Conservation (phyloP, 768 basidiomycete genomes). For the Panaeolus cyanescens region DNA sequence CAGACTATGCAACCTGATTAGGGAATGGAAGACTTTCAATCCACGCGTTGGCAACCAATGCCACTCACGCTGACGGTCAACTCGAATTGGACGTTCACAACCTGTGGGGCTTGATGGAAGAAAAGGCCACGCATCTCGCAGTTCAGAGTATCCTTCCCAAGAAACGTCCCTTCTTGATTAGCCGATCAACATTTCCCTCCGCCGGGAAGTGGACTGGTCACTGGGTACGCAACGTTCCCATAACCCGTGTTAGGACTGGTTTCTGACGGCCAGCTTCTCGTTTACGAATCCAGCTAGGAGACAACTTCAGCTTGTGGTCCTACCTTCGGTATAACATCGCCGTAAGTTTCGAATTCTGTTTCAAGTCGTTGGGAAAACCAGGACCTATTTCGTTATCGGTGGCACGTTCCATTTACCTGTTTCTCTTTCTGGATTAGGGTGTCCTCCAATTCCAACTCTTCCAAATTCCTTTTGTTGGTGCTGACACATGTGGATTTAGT, state of each 20-base stretch:
- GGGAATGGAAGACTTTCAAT: conserved; percentile 53
- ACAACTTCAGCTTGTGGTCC: conserved; percentile 76
- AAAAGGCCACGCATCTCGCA: conserved; percentile 63
- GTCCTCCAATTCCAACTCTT: conserved; percentile 83
- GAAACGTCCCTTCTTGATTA: conserved; percentile 71
- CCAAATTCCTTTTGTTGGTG: conserved; percentile 83
- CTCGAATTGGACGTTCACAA: conserved; percentile 72
- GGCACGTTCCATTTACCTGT: conserved; percentile 3
- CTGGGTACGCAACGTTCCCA: conserved; percentile 51
- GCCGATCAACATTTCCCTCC: conserved; percentile 69
- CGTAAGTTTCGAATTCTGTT: conserved; percentile 23
- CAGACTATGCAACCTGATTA: conserved; percentile 20
- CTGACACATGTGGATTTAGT: conserved; percentile 75
- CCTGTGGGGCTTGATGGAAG: conserved; percentile 73
- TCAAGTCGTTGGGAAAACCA: no score
- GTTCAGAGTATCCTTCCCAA: conserved; percentile 53
- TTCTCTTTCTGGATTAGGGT: conserved; percentile 43
- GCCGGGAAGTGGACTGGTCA: conserved; percentile 73
- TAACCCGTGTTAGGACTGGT: conserved; percentile 10
- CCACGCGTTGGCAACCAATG: conserved; percentile 68
- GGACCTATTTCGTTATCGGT: no score
- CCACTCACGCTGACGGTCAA: conserved; percentile 64
- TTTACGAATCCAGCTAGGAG: conserved; percentile 54
- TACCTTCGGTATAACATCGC: conserved; percentile 67
- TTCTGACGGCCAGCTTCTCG: conserved; percentile 7